A percentile compares a stretch with the other conserved stretches of the same genome.
These are phyloP conservation scores for Echeveria elegans DNA, from an alignment of 164 flowering plant genomes.

Conservation along the genomic window DNA sequence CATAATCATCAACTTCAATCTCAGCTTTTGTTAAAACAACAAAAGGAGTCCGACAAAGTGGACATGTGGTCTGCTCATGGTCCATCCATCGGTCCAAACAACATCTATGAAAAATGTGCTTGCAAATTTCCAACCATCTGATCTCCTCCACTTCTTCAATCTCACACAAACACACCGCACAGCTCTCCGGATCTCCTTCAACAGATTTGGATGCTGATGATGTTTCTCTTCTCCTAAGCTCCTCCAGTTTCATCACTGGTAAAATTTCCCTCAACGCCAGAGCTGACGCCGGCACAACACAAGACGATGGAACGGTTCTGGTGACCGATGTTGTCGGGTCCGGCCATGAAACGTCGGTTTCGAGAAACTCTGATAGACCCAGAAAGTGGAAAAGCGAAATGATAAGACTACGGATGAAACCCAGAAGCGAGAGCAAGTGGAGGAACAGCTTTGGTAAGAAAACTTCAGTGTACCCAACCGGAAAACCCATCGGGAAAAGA, in stretches of 20 bases:
- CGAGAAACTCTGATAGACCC: constrained; percentile 63
- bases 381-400: constrained; percentile 30
- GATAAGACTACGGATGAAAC: constrained; percentile 38
- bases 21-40: constrained; percentile 43
- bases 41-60: constrained; percentile 68
- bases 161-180: constrained; percentile 84
- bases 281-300: constrained; percentile 44
- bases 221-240: constrained; percentile 16
- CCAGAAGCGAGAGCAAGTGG: constrained; percentile 45
- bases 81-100: constrained; percentile 94
- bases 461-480: constrained; percentile 72
- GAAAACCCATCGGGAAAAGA: constrained; percentile 61
- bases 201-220: constrained; percentile 11
- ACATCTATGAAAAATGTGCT: constrained; percentile 66
- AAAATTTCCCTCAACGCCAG: constrained; percentile 63
- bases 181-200: constrained; percentile 35
- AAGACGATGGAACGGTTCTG: constrained; percentile 13
- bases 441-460: constrained; percentile 61
- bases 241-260: constrained; percentile 53
- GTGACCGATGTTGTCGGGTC: constrained; percentile 13
- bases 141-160: constrained; percentile 58
- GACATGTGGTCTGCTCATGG: constrained; percentile 81
- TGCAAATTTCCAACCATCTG: constrained; percentile 62
- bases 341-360: constrained; percentile 29
- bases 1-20: constrained; percentile 41